Conservation (phyloP, 768 basidiomycete species). For the Leucosporidium creatinivorum region DNA sequence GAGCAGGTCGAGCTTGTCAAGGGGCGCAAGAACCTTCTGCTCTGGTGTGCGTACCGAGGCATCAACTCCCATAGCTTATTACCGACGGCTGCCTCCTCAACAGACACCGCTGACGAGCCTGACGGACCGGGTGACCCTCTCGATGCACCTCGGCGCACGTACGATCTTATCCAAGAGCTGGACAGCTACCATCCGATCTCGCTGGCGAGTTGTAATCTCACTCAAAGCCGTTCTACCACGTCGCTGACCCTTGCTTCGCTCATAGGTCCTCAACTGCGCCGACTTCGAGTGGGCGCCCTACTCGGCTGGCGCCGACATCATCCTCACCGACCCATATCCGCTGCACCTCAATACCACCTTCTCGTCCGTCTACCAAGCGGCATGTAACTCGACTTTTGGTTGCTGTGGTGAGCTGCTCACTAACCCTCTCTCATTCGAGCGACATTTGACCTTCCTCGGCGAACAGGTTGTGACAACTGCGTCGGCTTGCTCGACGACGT, state of each 20-base stretch:
- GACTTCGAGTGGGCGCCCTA: conserved; percentile 59
- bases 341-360: conserved; percentile 36
- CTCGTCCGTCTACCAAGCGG: conserved; percentile 35
- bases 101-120: conserved; percentile 57
- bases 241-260: too few species aligned
- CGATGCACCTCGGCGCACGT: conserved; percentile 50
- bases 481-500: conserved; percentile 62
- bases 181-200: background rate
- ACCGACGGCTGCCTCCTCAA: too few species aligned
- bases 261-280: conserved; percentile 58
- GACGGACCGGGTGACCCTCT: conserved; percentile 51
- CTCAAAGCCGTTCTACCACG: too few species aligned
- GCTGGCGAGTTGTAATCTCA: background rate
- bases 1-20: conserved; percentile 63
- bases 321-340: conserved; percentile 34
- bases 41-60: conserved; percentile 44
- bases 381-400: conserved; percentile 14
- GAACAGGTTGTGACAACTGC: conserved; percentile 64
- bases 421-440: background rate
- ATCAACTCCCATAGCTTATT: too few species aligned
- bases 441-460: conserved; percentile 49
- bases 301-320: conserved; percentile 55
- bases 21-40: conserved; percentile 58
- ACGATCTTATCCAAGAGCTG: conserved; percentile 45
- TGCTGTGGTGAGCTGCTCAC: background rate